A percentile compares a stretch with the other conserved stretches of the same genome.
Evolutionary conservation across 805 yeast genomes (phyloP).

Genomic region (Kodamaea fukazawae): DNA sequence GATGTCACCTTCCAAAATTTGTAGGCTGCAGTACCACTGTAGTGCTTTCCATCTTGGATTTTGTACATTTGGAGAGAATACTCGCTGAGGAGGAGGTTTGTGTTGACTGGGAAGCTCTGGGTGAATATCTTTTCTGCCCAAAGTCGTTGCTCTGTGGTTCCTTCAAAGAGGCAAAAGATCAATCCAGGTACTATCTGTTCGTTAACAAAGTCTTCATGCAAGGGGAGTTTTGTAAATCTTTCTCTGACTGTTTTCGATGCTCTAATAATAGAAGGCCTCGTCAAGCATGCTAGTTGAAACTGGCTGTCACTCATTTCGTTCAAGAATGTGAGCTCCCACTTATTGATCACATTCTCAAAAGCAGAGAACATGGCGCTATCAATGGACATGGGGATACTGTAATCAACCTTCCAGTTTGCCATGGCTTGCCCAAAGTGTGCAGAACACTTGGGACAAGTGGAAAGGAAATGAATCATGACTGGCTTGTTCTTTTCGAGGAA

Average conservation of each 20-base stretch:
- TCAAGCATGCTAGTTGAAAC: slow-evolving; percentile 7
- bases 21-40: slow-evolving; percentile 39
- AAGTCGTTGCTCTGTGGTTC: slow-evolving; percentile 39
- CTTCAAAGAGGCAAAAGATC: slow-evolving; percentile 55
- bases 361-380: slow-evolving; percentile 7
- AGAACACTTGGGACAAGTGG: slow-evolving; percentile 54
- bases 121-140: slow-evolving; percentile 45
- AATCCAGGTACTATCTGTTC: slow-evolving; percentile 42
- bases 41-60: slow-evolving; percentile 53
- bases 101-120: slow-evolving; percentile 5
- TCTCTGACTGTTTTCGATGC: slow-evolving; percentile 2
- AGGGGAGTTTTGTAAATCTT: slow-evolving; percentile 4
- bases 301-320: slow-evolving; percentile 11
- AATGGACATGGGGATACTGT: slow-evolving; percentile 6
- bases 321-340: slow-evolving; percentile 2
- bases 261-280: slow-evolving; percentile 11
- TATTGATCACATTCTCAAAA: slow-evolving; percentile 2
- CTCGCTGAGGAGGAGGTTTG: slow-evolving; percentile 43
- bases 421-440: slow-evolving; percentile 49
- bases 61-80: slow-evolving; percentile 48
- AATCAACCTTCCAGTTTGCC: slow-evolving; percentile 8
- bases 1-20: slow-evolving; percentile 48
- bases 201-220: not conserved
- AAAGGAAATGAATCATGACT: slow-evolving; percentile 37
- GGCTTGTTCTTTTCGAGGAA: slow-evolving; percentile 35